These are phyloP conservation scores for Babesia ovis DNA, from an alignment of 169 alveolate genomes.

Conservation along the genomic window DNA sequence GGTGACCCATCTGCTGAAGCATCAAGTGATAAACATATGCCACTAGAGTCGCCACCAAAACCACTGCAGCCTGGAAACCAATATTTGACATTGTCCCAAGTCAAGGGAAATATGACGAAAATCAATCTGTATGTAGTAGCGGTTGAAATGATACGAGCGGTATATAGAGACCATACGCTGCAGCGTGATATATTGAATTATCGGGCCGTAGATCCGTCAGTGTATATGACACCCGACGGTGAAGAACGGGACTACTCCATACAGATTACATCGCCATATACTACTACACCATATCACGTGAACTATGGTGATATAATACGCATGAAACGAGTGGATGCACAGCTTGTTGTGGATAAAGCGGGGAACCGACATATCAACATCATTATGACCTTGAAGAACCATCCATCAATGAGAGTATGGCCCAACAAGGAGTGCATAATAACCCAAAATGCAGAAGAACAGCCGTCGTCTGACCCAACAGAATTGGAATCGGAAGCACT, in stretches of 20 bases:
- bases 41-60: neutral
- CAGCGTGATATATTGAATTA: conserved; percentile 40
- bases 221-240: neutral
- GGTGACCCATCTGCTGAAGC: neutral
- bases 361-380: conserved; percentile 56
- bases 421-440: neutral
- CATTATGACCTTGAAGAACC: conserved; percentile 12
- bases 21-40: neutral
- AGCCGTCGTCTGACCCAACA: neutral
- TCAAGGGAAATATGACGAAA: neutral
- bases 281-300: conserved; percentile 28
- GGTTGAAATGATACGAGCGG: conserved; percentile 48
- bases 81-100: conserved; percentile 11
- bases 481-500: conserved; percentile 26
- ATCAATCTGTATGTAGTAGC: conserved; percentile 57
- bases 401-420: conserved; percentile 57
- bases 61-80: neutral
- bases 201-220: conserved; percentile 63
- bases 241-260: conserved; percentile 20
- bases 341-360: conserved; percentile 16
- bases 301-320: conserved; percentile 55
- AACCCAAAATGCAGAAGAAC: neutral
- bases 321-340: conserved; percentile 40
- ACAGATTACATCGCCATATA: conserved; percentile 24
- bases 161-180: neutral